Evolutionary conservation across 176 grass and related monocot genomes (phyloP), one percentile per base, ranked within the genome.

Genomic region (Oryza meridionalis): DNA sequence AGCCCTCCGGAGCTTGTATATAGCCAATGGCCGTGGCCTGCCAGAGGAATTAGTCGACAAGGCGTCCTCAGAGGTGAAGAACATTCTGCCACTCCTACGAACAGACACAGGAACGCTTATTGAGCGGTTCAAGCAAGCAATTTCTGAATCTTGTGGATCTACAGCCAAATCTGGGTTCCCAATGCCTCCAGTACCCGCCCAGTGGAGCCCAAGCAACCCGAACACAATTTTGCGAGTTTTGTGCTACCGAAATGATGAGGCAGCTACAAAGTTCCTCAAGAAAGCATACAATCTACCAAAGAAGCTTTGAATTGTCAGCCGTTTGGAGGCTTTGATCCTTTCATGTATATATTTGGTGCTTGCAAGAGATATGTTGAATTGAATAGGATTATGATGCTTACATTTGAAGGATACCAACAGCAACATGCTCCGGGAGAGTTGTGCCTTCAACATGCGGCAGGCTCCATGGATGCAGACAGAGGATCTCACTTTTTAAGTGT

Each of bases 211-310:
- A 7, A 81, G 70, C 58, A 92, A 95, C 44, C 89, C 96, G 53
- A 98, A 98, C 79, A 95, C 96, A 22, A 69, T 98, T 78, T 83
- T 98, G 50, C 87, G 96, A 43, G 89, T 93, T 76, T 84, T 98
- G 55, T 98, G 96, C 66, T 88, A 98, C 70, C 85, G 93, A 32
- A 82, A 98, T 72, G 96, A 93, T 11, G 91, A 95, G 70, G 70
- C 70, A 16, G 93, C 96, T 27, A 89, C 91, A 2, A 93, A 72
- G 78, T 98, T 98, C 65, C 89, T 98, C 31, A 95, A 95, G 87
- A 95, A 92, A 88, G 83, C 93, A 69, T 98, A 95, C 66, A 84
- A 95, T 86, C 91, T 95, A 10, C 96, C 96, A 10, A 98, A 95
- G 73, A 95, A 86, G 0, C 92, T 98, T 67, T 90, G 88, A 90